These are phyloP conservation scores for Apocynum venetum DNA, from an alignment of 257 asterid species.

Conservation along the genomic window DNA sequence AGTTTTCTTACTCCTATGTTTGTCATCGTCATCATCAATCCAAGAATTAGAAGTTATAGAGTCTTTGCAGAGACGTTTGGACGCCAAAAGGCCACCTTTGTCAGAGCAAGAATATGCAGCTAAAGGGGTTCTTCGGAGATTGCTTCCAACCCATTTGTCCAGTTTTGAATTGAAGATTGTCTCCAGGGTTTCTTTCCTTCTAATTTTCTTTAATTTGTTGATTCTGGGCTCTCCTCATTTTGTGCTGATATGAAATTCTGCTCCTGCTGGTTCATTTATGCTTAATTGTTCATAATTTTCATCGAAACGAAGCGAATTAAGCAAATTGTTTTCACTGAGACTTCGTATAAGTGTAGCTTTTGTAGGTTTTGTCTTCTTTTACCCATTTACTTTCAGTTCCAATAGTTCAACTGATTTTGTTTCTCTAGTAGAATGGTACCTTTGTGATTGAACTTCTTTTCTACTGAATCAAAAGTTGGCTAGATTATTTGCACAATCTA, in stretches of 20 bases:
- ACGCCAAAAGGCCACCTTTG: slow-evolving; percentile 43
- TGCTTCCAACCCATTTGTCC: slow-evolving; percentile 76
- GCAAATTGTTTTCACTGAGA: neutral
- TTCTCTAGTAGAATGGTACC: neutral
- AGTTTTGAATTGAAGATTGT: slow-evolving; percentile 58
- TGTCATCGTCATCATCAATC: slow-evolving; percentile 29
- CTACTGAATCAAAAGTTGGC: neutral
- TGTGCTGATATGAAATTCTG: neutral
- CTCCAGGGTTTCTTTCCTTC: slow-evolving; percentile 43
- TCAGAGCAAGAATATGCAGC: slow-evolving; percentile 79
- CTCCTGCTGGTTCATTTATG: neutral
- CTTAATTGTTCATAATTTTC: neutral
- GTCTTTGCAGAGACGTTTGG: slow-evolving; percentile 49
- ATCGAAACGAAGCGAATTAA: neutral
- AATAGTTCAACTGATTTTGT: neutral
- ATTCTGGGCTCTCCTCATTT: slow-evolving; percentile 11
- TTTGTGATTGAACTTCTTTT: neutral
- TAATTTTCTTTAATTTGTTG: neutral
- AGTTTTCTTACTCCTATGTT: slow-evolving; percentile 22
- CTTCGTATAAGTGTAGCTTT: too few relatives aligned
- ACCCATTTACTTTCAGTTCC: neutral
- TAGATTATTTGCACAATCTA: neutral
- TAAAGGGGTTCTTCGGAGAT: slow-evolving; percentile 66
- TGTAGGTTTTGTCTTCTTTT: neutral
- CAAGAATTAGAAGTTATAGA: slow-evolving; percentile 51